phyloP scores from a whole-genome alignment of 257 asterid species.

The Linderniella brevidens region DNA sequence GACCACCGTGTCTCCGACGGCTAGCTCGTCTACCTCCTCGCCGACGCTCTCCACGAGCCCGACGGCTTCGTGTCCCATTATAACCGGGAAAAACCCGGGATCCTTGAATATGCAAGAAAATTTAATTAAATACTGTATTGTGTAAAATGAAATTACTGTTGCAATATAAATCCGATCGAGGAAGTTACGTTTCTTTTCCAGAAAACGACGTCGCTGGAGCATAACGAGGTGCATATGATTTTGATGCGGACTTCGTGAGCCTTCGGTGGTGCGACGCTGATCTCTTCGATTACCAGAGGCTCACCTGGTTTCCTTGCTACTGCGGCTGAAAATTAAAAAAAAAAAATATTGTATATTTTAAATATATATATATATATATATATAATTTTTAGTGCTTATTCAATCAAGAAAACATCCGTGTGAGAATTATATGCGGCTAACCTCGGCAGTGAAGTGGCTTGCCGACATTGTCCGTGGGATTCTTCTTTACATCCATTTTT shows the following conservation, averaged over 20 bases:
- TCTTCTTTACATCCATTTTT: too few species aligned
- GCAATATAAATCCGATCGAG: neutral
- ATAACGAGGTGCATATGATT: conserved; percentile 64
- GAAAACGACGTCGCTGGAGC: conserved; percentile 52
- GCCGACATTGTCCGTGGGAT: too few species aligned
- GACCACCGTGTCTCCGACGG: conserved; percentile 51
- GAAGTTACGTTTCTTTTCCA: conserved; percentile 29
- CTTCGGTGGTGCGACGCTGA: conserved; percentile 50
- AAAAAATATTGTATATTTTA: too few species aligned
- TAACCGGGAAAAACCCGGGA: conserved; percentile 49
- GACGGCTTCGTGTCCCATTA: conserved; percentile 65
- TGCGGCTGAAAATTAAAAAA: too few species aligned
- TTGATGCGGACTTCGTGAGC: conserved; percentile 53
- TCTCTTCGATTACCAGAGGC: conserved; percentile 67
- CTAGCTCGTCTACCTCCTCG: conserved; percentile 34
- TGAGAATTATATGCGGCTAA: too few species aligned
- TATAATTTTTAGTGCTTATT: too few species aligned
- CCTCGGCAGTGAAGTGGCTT: too few species aligned
- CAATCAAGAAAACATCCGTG: too few species aligned
- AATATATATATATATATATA: too few species aligned
- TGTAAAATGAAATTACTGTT: too few species aligned
- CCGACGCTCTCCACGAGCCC: conserved; percentile 94
- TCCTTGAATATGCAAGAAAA: conserved; percentile 19
- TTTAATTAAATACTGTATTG: neutral
- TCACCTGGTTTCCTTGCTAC: conserved; percentile 64